These are phyloP conservation scores for Neurospora pannonica DNA, from an alignment of 495 filamentous ascomycete species.

Conservation along the genomic window DNA sequence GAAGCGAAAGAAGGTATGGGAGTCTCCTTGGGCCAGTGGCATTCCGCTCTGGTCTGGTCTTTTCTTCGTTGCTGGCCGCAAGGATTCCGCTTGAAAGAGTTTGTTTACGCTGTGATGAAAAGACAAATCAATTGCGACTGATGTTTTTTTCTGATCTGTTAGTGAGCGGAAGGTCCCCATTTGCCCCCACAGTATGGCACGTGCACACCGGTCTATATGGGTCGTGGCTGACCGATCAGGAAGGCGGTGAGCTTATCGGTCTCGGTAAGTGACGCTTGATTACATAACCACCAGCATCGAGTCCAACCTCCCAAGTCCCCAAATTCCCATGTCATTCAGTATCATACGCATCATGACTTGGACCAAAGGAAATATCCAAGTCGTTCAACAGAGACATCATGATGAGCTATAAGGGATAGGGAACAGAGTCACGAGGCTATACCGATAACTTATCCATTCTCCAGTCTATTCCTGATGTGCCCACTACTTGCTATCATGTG, in stretches of 20 bases:
- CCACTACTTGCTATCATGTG: not conserved
- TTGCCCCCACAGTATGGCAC: not conserved
- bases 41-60: not conserved
- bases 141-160: not conserved
- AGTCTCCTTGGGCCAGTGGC: not conserved
- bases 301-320: not conserved
- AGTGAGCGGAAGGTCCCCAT: not conserved
- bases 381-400: not conserved
- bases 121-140: not conserved
- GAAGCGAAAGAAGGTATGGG: not conserved
- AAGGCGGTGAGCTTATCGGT: slow-evolving; percentile 9
- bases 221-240: not conserved
- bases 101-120: not conserved
- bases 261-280: not conserved
- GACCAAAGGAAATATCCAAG: not conserved
- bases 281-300: not conserved
- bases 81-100: not conserved
- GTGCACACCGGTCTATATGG: slow-evolving; percentile 2
- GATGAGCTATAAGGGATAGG: not conserved
- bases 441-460: not conserved
- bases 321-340: not conserved
- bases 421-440: not conserved
- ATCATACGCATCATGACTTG: not conserved
- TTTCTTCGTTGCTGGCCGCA: not conserved
- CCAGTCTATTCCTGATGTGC: not conserved